phyloP scores from a whole-genome alignment of 1,284 basidiomycete genomes.

The Sporisorium sorghi region DNA sequence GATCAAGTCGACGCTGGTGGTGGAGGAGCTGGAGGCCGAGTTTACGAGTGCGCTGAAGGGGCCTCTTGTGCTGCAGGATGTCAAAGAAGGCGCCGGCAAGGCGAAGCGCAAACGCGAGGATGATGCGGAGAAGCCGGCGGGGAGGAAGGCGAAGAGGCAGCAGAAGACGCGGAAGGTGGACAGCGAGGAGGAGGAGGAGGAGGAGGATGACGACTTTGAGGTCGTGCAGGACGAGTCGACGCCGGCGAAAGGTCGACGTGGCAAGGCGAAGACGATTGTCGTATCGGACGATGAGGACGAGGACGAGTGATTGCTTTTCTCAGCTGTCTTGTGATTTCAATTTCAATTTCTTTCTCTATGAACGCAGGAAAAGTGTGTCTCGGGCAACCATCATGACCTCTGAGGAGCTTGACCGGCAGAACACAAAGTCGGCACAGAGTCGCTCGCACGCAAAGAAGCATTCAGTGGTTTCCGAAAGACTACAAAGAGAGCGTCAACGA shows the following conservation, averaged over 20 bases:
- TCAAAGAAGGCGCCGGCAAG: constrained; percentile 15
- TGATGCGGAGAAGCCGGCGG: background rate
- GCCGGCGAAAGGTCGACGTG: constrained; percentile 2
- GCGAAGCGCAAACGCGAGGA: constrained; percentile 9
- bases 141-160: constrained; percentile 6
- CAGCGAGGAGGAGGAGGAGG: constrained; percentile 37
- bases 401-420: background rate
- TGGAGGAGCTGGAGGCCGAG: constrained; percentile 68
- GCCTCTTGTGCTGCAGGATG: constrained; percentile 43
- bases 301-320: constrained; percentile 4
- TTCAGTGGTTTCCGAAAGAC: too few relatives aligned
- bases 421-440: background rate
- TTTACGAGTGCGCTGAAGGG: constrained; percentile 75
- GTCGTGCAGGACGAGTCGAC: constrained; percentile 10
- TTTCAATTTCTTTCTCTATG: too few relatives aligned
- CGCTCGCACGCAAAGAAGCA: background rate
- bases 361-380: background rate
- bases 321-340: background rate
- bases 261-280: constrained; percentile 1
- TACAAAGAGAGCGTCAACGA: background rate
- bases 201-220: constrained; percentile 68
- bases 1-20: constrained; percentile 69
- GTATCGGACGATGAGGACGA: constrained; percentile 19
- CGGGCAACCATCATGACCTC: background rate
- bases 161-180: constrained; percentile 2